These are phyloP conservation scores for Trypanosoma melophagium DNA, from an alignment of 208 protist species.

Conservation along the genomic window DNA sequence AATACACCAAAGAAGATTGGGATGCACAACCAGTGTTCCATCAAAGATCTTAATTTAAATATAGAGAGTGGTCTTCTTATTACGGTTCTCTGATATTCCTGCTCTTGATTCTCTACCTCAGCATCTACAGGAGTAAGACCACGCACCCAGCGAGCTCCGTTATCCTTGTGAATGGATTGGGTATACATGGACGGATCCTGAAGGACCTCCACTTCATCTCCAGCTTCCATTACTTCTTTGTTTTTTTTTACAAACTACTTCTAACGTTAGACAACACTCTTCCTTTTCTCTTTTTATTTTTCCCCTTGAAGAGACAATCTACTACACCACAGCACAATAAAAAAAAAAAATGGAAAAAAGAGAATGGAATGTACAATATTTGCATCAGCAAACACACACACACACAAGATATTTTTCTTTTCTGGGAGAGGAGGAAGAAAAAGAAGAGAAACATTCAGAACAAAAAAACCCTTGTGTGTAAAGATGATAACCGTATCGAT, in stretches of 20 bases:
- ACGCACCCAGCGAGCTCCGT: constrained; percentile 63
- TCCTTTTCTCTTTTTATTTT: neutral
- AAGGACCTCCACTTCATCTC: constrained; percentile 42
- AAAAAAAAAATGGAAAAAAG: constrained; percentile 20
- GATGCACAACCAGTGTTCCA: constrained; percentile 34
- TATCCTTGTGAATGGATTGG: constrained; percentile 42
- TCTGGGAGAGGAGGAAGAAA: neutral
- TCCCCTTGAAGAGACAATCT: no score
- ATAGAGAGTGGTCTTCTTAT: no score
- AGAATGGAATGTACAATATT: neutral
- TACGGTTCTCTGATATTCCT: constrained; percentile 3
- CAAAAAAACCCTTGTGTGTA: neutral
- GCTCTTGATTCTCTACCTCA: constrained; percentile 21
- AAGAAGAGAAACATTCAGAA: neutral
- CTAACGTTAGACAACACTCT: neutral
- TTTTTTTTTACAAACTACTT: neutral
- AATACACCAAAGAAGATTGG: constrained; percentile 26
- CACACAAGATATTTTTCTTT: no score
- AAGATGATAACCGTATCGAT: neutral
- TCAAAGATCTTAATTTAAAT: neutral
- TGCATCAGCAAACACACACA: no score
- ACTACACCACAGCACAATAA: constrained; percentile 2
- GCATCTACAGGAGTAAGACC: constrained; percentile 59
- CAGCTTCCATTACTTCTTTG: constrained; percentile 16
- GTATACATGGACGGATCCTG: constrained; percentile 66